Base-by-base conservation (phyloP, 768 basidiomycete species). In the Boletellus emodensis region DNA sequence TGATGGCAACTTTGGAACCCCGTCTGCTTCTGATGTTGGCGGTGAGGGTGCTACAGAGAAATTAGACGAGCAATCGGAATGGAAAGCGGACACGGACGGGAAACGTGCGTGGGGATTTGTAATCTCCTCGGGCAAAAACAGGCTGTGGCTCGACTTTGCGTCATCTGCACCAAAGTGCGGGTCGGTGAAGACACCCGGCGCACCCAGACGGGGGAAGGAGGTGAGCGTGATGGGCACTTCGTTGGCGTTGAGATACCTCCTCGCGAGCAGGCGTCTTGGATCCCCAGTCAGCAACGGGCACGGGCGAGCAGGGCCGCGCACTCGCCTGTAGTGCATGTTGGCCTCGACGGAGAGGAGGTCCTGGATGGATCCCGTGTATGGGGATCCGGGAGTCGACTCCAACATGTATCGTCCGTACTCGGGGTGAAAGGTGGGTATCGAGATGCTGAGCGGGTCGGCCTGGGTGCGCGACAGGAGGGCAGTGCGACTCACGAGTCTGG, bases 391-490 rank as follows among this genome's bases (percentile, higher is more conserved):
- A 1, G 95, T 99, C 3, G 93, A 93, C 67, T 99, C 96, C 46
- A 99, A 79, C 96, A 99, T 99, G 73, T 90, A 98, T 35, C 94
- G 81, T 36, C 96, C 96, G 72, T 97, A 99, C 70, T 99, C 96
- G 15, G 95, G 95, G 64, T 98, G 96, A 63, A 94, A 98, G 12
- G 85, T 88, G 2, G 96, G 96, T 22, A 92, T 80, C 3, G 83
- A 75, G 39, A 83, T 72, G 34, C 87, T 92, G 52, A 34, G 53
- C 6, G 40, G 40, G 32, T 47, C 56, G 44, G 36, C 41, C 12
- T 13, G 11, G 30, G 26, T 43, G 38, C 20, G 28, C 22, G 18
- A 44, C 18, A 38, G 3, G 33, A 50, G 41, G 33, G 38, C 26
- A 50, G 47, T 17, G 24, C 20, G 20, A 71, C 84, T 58, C 67